Evolutionary conservation across 192 early-diverging fungal genomes (phyloP), one percentile per base, ranked within the genome.

Genomic region (Lobosporangium transversale): DNA sequence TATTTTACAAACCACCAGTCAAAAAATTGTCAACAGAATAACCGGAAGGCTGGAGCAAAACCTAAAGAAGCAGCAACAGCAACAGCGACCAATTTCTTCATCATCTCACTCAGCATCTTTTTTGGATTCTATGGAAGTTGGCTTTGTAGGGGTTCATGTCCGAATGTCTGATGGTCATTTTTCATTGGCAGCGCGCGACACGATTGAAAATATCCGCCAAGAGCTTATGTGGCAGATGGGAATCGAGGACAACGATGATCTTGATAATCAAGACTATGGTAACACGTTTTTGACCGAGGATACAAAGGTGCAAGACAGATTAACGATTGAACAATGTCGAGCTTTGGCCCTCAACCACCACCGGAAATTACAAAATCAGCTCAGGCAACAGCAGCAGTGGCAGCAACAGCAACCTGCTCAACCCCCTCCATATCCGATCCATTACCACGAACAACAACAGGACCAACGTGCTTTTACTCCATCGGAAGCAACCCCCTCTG

Each of bases 121-220:
- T 15, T 37, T 31, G 23, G 55, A 57, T 43, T 2, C 50, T 48
- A 48, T 55, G 43, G 36, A 47, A 3, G 64, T 60, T 24, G 64
- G 64, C 14, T 76, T 76, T 56, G 64, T 76, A 9, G 73, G 73
- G 23, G 48, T 76, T 18, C 73, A 76, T 58, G 67, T 76, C 21
- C 58, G 64, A 0, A 76, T 76, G 64, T 76, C 73, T 10, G 73
- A 76, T 52, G 73, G 73, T 7, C 73, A 76, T 21, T 76, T 76
- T 58, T 76, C 73, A 17, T 40, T 76, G 32, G 44, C 56, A 33
- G 73, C 73, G 2, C 43, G 73, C 4, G 53, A 67, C 14, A 76
- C 73, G 21, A 76, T 67, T 26, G 73, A 76, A 26, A 67, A 76
- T 23, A 67, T 67, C 29, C 58, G 73, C 14, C 63, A 62, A 21